Percentiles rank a stretch among this genome's conserved stretches.
phyloP scores from a whole-genome alignment of 2,329 filamentous ascomycete genomes.

The Talaromyces sp. region DNA sequence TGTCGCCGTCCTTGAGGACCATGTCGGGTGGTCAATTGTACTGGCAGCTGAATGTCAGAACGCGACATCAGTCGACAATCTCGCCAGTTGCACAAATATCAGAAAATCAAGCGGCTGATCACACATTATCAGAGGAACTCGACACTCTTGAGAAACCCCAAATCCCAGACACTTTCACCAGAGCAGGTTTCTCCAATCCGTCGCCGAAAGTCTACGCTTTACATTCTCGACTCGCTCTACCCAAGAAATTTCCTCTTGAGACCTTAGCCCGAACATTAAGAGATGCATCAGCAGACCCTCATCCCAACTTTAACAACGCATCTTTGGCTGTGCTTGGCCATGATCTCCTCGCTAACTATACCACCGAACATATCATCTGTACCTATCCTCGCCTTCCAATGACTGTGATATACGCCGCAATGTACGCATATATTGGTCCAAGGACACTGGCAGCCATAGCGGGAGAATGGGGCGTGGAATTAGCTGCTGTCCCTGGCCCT shows the following conservation, averaged over 20 bases:
- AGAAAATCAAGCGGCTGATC: slow-evolving; percentile 25
- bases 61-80: slow-evolving; percentile 41
- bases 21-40: slow-evolving; percentile 37
- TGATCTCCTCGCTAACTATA: slow-evolving; percentile 81
- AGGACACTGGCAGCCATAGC: slow-evolving; percentile 69
- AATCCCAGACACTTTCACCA: slow-evolving; percentile 63
- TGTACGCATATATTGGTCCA: slow-evolving; percentile 76
- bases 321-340: slow-evolving; percentile 75
- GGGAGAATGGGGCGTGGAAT: slow-evolving; percentile 85
- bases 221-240: slow-evolving; percentile 79
- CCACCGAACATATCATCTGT: slow-evolving; percentile 79
- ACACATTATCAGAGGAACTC: slow-evolving; percentile 23
- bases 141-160: slow-evolving; percentile 28
- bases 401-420: slow-evolving; percentile 76
- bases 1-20: slow-evolving; percentile 45
- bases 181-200: slow-evolving; percentile 57
- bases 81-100: slow-evolving; percentile 26
- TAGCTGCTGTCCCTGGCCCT: slow-evolving; percentile 75
- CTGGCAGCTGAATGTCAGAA: slow-evolving; percentile 30
- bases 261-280: slow-evolving; percentile 82
- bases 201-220: slow-evolving; percentile 91
- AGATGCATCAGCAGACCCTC: slow-evolving; percentile 74
- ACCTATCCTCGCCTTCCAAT: slow-evolving; percentile 88
- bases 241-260: slow-evolving; percentile 74
- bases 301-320: slow-evolving; percentile 80